Evolutionary conservation across 208 protist genomes (phyloP).

Genomic region (Tritrichomonas musculus): DNA sequence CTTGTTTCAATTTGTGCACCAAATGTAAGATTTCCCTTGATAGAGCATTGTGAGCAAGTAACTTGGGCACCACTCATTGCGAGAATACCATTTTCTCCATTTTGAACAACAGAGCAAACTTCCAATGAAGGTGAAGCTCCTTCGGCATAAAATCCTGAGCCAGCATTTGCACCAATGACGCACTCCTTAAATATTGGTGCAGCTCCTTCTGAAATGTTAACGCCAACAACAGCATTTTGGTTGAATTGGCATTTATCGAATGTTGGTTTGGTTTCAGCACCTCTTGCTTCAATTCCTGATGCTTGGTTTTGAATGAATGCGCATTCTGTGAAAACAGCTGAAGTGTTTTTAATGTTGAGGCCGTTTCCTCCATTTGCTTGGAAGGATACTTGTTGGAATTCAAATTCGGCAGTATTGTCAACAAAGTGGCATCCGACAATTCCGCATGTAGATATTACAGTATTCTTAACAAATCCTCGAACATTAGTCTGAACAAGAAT

Average conservation of each 20-base stretch:
- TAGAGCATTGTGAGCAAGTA: neutral
- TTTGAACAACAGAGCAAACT: neutral
- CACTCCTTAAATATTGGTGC: neutral
- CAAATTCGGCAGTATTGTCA: neutral
- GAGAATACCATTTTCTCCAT: neutral
- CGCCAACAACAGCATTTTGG: neutral
- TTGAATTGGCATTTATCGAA: neutral
- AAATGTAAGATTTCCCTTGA: neutral
- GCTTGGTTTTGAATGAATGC: neutral
- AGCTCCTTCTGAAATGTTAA: neutral
- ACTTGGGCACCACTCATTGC: neutral
- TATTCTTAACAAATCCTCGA: neutral
- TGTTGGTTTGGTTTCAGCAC: neutral
- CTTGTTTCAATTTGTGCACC: neutral
- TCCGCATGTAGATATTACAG: neutral
- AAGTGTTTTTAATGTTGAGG: neutral
- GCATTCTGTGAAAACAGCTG: neutral
- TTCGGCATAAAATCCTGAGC: neutral
- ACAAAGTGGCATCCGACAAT: neutral
- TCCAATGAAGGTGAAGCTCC: neutral
- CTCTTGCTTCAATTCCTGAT: neutral
- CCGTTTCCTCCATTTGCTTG: neutral
- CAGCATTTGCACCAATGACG: neutral
- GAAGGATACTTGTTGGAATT: neutral
- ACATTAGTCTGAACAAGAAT: neutral